Conservation (phyloP, 768 basidiomycete species). For the Daedaleopsis nitida region DNA sequence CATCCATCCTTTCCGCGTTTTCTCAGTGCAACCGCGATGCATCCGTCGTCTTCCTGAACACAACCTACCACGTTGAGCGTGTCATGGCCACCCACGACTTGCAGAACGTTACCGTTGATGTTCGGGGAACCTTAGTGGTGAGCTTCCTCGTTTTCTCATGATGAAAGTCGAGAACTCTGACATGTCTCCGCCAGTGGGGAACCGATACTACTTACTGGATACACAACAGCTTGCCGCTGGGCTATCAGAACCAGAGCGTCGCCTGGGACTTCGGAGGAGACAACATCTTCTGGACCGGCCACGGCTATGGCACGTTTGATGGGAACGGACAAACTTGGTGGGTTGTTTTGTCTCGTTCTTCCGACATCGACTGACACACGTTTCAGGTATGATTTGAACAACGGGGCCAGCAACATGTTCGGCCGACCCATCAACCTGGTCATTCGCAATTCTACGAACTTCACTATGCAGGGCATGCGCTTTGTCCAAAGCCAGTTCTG, state of each 20-base stretch:
- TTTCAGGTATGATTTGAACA: background rate
- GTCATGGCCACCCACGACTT: background rate
- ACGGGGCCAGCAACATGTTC: background rate
- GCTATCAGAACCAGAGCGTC: background rate
- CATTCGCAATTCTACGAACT: background rate
- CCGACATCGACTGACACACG: too few relatives aligned
- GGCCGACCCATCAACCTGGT: background rate
- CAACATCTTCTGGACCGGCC: background rate
- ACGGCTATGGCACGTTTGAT: background rate
- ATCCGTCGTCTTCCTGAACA: background rate
- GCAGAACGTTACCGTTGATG: background rate
- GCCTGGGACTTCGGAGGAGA: background rate
- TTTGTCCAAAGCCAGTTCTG: background rate
- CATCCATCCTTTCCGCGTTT: background rate
- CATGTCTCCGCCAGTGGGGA: background rate
- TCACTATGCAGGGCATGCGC: background rate
- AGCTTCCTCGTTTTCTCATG: background rate
- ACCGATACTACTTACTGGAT: background rate
- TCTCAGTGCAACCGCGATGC: background rate
- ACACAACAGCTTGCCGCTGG: background rate
- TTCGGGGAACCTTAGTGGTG: background rate
- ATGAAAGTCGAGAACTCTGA: background rate
- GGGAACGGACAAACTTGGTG: background rate
- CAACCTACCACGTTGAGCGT: background rate
- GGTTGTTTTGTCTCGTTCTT: background rate